Base-by-base conservation (phyloP, 495 filamentous ascomycete genomes). In the Aspergillus leporis region DNA sequence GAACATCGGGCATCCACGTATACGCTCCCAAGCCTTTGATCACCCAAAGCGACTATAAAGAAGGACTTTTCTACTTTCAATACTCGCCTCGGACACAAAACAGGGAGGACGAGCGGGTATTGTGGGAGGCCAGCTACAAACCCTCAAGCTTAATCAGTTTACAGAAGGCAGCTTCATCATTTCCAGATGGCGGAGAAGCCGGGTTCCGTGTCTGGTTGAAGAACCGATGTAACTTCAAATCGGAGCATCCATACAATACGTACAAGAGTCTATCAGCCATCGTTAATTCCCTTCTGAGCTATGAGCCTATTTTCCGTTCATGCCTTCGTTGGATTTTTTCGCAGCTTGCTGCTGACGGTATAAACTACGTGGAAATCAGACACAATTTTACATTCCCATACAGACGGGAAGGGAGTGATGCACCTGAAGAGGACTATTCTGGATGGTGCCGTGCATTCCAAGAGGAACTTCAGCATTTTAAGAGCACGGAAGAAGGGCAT, bases 231-330 rank as follows among this genome's bases (percentile, higher is more conserved):
- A 85, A 51, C 85, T 83, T 13, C 76, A 79, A 3, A 61, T 88
- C 87, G 14, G 74, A 90, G n/a, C 76, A 88, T 56, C 91, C 41
- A 9, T 6, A 45, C 16, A 67, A 76, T 16, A 90, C 91, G 69
- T 96, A 96, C 70, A 76, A 70, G 12, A 80, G 79, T 31, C 85
- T 84, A 48, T 94, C 96, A 70, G 73, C 75, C 0, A 78, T 92
- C 2, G 76, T 96, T 30, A 80, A 82, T 25, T 87, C 85, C 6
- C 81, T 97, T 25, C 72, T 96, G 18, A 89, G 84, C 74, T 96
- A 97, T 71, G 94, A 98, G 70, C 93, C 94, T 0, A 91, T 98
- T 54, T 93, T 91, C 74, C 86, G 91, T 23, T 76, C 77, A 25
- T 93, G 90, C 63, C 71, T 97, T 60, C 81, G 78, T 14, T 79